These are phyloP conservation scores for Solanum chacoense DNA, from an alignment of 305 asterid genomes.

Conservation along the genomic window DNA sequence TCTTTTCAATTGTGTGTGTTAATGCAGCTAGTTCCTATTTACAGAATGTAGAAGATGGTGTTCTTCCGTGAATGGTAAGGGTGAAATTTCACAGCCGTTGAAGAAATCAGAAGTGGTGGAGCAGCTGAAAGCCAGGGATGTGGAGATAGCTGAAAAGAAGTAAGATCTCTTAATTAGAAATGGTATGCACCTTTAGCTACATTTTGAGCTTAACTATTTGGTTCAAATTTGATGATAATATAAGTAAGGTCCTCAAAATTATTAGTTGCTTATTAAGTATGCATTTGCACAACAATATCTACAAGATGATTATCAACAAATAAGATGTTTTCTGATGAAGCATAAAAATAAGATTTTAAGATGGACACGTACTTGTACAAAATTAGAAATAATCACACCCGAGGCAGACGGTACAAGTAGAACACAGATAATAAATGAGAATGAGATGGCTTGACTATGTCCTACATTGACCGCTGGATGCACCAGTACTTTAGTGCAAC, in stretches of 20 bases:
- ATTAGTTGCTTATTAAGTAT: background rate
- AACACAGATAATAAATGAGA: background rate
- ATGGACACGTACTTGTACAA: background rate
- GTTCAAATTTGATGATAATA: background rate
- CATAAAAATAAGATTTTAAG: background rate
- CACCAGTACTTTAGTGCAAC: background rate
- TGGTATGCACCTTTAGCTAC: background rate
- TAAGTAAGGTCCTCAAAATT: background rate
- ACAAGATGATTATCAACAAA: background rate
- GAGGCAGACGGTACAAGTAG: background rate
- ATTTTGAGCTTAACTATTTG: background rate
- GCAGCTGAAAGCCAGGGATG: background rate
- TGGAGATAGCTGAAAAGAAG: slow-evolving; percentile 5
- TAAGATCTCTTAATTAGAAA: background rate
- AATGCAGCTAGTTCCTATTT: background rate
- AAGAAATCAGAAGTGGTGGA: slow-evolving; percentile 4
- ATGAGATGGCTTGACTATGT: background rate
- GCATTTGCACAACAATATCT: background rate
- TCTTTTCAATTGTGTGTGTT: background rate
- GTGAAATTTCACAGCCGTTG: slow-evolving; percentile 1
- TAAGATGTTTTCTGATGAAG: background rate
- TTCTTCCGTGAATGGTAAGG: background rate
- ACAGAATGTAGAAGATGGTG: slow-evolving; percentile 5
- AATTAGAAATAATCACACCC: background rate
- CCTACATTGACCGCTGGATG: background rate